Evolutionary conservation across 768 basidiomycete genomes (phyloP), one percentile per base, ranked within the genome.

Genomic region (Suillus weaverae): DNA sequence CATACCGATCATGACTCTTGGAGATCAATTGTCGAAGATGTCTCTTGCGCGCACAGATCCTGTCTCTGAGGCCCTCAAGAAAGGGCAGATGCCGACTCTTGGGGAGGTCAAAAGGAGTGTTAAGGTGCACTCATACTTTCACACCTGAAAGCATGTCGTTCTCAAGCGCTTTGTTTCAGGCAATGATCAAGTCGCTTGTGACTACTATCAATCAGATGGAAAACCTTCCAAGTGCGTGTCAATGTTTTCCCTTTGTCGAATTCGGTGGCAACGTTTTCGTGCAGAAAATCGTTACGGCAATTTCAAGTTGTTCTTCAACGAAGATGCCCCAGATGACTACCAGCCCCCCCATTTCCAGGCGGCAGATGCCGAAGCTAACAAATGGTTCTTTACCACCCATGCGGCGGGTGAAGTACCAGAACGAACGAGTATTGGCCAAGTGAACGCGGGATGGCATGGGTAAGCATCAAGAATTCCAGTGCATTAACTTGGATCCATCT

Each of bases 281-380:
- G 20, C 70, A 92, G 92, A 87, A 70, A 88, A 88, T 55, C 89
- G 94, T 39, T 95, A 83, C 70, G 91, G 93, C n/a, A 92, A 89
- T 26, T 92, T 95, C 80, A 95, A 96, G 73, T 76, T 93, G 13
- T 93, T 90, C 72, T 95, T 94, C 73, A 90, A 89, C 16, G 88
- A 92, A 55, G 81, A 86, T 26, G 89, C 92, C 14, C 94, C 94
- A 0, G 78, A 81, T 10, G 88, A 94, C 60, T 96, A 96, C 70
- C 91, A 96, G 72, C 94, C 94, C 6, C 91, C 90, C 0, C 80
- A 89, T 73, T 95, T 95, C 71, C 83, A 84, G 63, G 77, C 89
- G 5, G 92, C 88, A 0, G 91, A 95, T 70, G 77, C 78, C 6
- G 81, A 88, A n/a, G 85, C 84, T 66, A 88, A 93, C 72, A 90